Percentiles rank a stretch among this genome's conserved stretches.
These are phyloP conservation scores for Lipomyces sp. DNA, from an alignment of 805 yeast genomes.

Conservation along the genomic window DNA sequence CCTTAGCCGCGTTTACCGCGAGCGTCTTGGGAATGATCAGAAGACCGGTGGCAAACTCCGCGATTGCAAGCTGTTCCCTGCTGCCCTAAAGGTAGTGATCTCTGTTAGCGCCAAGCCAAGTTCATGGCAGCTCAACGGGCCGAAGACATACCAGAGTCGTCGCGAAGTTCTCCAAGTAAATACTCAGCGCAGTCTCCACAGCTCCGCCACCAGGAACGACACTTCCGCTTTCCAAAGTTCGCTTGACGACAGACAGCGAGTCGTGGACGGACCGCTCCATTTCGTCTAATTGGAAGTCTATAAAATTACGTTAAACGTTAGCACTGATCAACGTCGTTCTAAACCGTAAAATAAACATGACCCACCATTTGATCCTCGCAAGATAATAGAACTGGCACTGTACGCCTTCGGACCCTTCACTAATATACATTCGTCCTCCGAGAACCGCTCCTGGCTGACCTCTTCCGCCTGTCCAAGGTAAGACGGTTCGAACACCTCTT, in stretches of 20 bases:
- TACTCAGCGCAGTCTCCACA: conserved; percentile 94
- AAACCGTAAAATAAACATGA: not conserved
- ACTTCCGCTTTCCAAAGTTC: conserved; percentile 89
- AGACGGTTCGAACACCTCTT: conserved; percentile 81
- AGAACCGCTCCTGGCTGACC: conserved; percentile 83
- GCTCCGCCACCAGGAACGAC: conserved; percentile 99
- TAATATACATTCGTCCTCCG: conserved; percentile 95
- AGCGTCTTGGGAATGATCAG: conserved; percentile 92
- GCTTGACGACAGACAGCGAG: conserved; percentile 88
- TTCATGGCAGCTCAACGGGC: not conserved
- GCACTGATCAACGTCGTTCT: not conserved
- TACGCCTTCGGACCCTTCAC: conserved; percentile 87
- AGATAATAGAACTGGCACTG: conserved; percentile 83
- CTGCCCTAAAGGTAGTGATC: conserved; percentile 51
- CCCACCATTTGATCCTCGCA: conserved; percentile 80
- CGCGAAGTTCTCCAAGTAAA: conserved; percentile 93
- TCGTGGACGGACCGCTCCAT: conserved; percentile 98
- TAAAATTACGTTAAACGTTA: conserved; percentile 34
- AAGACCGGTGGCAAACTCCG: conserved; percentile 90
- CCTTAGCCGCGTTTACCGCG: conserved; percentile 97
- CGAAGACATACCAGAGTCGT: conserved; percentile 63
- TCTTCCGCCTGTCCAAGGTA: conserved; percentile 87
- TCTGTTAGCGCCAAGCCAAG: not conserved
- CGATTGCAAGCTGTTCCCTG: conserved; percentile 95
- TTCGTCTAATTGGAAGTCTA: conserved; percentile 84